phyloP scores from a whole-genome alignment of 768 basidiomycete species.

The Boletus rubescentipes region DNA sequence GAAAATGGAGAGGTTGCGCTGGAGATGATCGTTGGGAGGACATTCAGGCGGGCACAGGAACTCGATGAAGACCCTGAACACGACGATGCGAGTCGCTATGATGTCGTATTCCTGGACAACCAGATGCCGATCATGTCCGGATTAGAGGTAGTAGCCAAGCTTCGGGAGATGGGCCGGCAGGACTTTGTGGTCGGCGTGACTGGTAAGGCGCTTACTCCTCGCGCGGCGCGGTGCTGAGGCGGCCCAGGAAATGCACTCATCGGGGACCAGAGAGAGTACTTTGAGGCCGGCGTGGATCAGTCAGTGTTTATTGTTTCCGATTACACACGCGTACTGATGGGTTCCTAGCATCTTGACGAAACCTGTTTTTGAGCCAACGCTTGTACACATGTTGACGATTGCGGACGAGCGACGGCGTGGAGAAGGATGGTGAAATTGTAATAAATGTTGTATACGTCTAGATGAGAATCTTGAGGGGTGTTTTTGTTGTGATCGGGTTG shows the following conservation, averaged over 20 bases:
- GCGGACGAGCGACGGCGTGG: conserved; percentile 41
- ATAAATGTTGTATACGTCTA: neutral
- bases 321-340: neutral
- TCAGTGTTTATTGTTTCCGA: conserved; percentile 34
- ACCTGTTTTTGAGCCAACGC: conserved; percentile 64
- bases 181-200: conserved; percentile 87
- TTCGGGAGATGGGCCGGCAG: conserved; percentile 60
- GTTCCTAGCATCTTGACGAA: conserved; percentile 67
- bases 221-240: conserved; percentile 5
- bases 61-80: neutral
- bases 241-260: conserved; percentile 51
- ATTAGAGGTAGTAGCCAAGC: conserved; percentile 58
- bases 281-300: conserved; percentile 75
- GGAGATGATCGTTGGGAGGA: conserved; percentile 59
- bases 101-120: conserved; percentile 61
- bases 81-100: conserved; percentile 25
- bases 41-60: neutral
- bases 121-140: conserved; percentile 87
- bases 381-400: conserved; percentile 41
- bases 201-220: conserved; percentile 37
- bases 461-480: conserved; percentile 7
- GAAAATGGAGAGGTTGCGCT: conserved; percentile 83
- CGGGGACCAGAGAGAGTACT: conserved; percentile 71
- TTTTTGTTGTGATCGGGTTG: conserved; percentile 33
- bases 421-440: neutral